Evolutionary conservation across 2,329 filamentous ascomycete genomes (phyloP), one percentile per base, ranked within the genome.

Genomic region (Sordariomycetes sp.): DNA sequence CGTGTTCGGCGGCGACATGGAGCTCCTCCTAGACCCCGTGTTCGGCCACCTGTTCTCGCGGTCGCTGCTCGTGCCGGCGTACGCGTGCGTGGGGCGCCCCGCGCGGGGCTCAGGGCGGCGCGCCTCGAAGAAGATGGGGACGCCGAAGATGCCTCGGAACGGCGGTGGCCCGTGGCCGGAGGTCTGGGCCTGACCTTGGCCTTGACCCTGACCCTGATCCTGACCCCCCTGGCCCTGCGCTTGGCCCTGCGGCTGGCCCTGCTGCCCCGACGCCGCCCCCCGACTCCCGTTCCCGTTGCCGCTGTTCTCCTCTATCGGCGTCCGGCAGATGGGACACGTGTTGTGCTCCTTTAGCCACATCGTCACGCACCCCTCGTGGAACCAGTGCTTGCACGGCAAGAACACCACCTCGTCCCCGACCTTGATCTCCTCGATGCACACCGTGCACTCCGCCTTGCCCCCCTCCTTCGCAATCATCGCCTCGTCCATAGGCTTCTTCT

Each of bases 311-410:
- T 80, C 78, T 45, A 83, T 78, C 2, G 80, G 68, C 17, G 79
- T 79, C 45, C 88, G 80, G 66, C 88, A 92, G 56, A 90, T 86
- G 1, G 92, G 92, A 64, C 92, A 97, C 0, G 91, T 96, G 64
- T 96, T 90, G 69, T 96, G 91, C 69, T 95, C 88, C 64, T 80
- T 82, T 55, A 97, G 73, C 92, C 92, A 97, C 54, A 87, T 76
- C 25, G 83, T 78, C 36, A 94, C 87, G 64, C 92, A 97, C 28
- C 81, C 75, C 59, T 85, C 85, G 65, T 96, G 92, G 68, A 96
- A 97, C 89, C 90, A 96, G 66, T 99, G 94, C 59, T 83, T 86
- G 71, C 94, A 99, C 0, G 90, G 90, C 55, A 99, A 71, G 52
- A 85, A 79, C 0, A 87, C 81, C 5, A 92, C 89, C 66, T 88